Percentiles rank a stretch among this genome's conserved stretches.
Evolutionary conservation across 805 yeast species (phyloP).

Genomic region (Yarrowia sp.): DNA sequence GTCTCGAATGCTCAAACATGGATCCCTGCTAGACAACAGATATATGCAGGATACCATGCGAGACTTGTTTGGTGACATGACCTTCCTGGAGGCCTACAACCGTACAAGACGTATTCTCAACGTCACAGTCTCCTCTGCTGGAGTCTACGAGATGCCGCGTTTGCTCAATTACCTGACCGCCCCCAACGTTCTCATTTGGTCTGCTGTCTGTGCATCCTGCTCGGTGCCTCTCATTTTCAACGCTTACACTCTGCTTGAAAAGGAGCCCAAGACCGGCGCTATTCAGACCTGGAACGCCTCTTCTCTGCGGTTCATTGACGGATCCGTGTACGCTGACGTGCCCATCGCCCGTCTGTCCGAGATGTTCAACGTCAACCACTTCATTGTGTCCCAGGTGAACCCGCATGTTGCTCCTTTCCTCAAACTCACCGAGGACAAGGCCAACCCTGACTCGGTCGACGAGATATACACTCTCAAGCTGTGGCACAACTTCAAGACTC

Average conservation of each 20-base stretch:
- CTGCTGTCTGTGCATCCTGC: slow-evolving; percentile 93
- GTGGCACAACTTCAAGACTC: slow-evolving; percentile 55
- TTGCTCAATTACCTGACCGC: slow-evolving; percentile 89
- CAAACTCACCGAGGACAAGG: slow-evolving; percentile 50
- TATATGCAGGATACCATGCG: slow-evolving; percentile 77
- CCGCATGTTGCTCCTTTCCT: slow-evolving; percentile 94
- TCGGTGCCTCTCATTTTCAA: slow-evolving; percentile 92
- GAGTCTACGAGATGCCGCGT: slow-evolving; percentile 89
- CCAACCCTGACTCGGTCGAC: slow-evolving; percentile 46
- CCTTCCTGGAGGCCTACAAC: slow-evolving; percentile 93
- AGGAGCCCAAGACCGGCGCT: slow-evolving; percentile 73
- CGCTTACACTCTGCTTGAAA: slow-evolving; percentile 83
- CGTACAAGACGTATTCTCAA: slow-evolving; percentile 92
- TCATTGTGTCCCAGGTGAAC: slow-evolving; percentile 96
- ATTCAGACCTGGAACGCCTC: slow-evolving; percentile 83
- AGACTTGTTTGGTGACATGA: slow-evolving; percentile 82
- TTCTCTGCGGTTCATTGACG: slow-evolving; percentile 86
- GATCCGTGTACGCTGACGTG: slow-evolving; percentile 92
- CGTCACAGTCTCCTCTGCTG: slow-evolving; percentile 91
- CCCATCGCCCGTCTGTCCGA: slow-evolving; percentile 91
- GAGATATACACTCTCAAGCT: slow-evolving; percentile 34
- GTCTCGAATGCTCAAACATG: slow-evolving; percentile 74
- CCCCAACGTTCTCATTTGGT: slow-evolving; percentile 89
- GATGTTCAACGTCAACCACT: slow-evolving; percentile 97
- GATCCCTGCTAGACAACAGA: slow-evolving; percentile 85